A percentile compares a stretch with the other conserved stretches of the same genome.
These are phyloP conservation scores for Vitis riparia DNA, from an alignment of 164 flowering plant genomes.

Conservation along the genomic window DNA sequence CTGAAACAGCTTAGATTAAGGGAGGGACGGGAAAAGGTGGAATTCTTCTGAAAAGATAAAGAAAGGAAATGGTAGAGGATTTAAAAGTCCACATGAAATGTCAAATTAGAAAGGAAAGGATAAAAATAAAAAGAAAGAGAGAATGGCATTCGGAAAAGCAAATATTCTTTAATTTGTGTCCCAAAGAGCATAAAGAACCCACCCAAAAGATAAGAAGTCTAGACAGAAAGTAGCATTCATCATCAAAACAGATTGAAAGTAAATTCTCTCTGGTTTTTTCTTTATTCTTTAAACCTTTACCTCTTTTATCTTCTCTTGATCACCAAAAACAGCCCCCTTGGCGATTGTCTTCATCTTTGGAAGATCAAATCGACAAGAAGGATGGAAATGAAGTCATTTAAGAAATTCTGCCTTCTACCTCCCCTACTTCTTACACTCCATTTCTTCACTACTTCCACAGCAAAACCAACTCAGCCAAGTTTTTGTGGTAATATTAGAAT, in stretches of 20 bases:
- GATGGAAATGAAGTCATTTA: constrained; percentile 23
- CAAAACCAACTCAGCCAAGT: constrained; percentile 17
- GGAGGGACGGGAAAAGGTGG: background rate
- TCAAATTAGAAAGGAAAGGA: background rate
- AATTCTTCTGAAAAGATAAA: background rate
- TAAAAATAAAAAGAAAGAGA: background rate
- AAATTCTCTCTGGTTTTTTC: constrained; percentile 7
- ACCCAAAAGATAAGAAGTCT: background rate
- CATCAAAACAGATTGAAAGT: constrained; percentile 5
- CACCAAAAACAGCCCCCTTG: constrained; percentile 1
- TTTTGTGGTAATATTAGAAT: constrained; percentile 41
- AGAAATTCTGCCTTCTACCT: constrained; percentile 21
- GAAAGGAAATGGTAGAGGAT: background rate
- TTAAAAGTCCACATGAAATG: background rate
- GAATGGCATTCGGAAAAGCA: background rate
- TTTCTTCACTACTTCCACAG: constrained; percentile 11
- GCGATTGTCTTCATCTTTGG: background rate
- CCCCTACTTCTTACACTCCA: constrained; percentile 13
- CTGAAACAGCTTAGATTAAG: background rate
- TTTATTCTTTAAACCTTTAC: background rate
- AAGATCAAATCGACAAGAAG: constrained; percentile 7
- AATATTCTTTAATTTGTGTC: background rate
- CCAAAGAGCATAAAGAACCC: background rate
- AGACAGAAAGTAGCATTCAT: background rate
- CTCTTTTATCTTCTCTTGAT: background rate